Percentiles rank a stretch among this genome's conserved stretches.
phyloP scores from a whole-genome alignment of 2,329 filamentous ascomycete genomes.

The Sporothrix curviconia region DNA sequence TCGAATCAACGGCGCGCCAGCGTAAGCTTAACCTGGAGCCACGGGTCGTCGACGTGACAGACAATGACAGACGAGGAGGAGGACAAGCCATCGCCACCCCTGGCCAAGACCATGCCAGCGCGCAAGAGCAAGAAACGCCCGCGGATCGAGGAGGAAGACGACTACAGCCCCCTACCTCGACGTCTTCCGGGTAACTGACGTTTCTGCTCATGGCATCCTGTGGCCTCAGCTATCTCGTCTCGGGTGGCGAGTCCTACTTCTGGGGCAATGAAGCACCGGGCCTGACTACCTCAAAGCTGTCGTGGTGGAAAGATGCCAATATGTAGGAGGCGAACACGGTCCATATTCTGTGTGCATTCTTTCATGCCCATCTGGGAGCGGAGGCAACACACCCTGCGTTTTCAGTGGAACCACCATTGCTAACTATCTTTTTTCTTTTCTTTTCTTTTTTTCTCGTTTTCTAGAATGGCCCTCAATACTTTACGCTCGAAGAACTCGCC shows the following conservation, averaged over 20 bases:
- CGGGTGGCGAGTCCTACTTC: constrained; percentile 59
- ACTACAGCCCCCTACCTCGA: constrained; percentile 53
- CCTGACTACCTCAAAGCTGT: constrained; percentile 54
- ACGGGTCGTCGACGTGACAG: constrained; percentile 1
- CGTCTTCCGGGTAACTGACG: constrained; percentile 59
- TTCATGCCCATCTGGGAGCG: too few relatives aligned
- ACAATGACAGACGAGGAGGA: constrained; percentile 6
- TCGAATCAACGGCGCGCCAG: constrained; percentile 4
- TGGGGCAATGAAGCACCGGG: constrained; percentile 59
- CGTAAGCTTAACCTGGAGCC: constrained; percentile 4
- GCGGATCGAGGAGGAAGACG: constrained; percentile 56
- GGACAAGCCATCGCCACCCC: constrained; percentile 18
- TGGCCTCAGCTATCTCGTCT: constrained; percentile 70
- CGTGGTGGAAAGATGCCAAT: constrained; percentile 53
- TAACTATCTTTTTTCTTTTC: neutral
- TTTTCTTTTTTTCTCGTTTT: too few relatives aligned
- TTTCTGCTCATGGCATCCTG: constrained; percentile 61
- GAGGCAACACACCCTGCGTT: too few relatives aligned
- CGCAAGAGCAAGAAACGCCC: constrained; percentile 17
- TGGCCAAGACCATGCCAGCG: constrained; percentile 20
- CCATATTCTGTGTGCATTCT: neutral
- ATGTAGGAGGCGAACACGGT: constrained; percentile 42
- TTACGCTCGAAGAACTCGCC: constrained; percentile 70
- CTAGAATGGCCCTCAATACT: constrained; percentile 50
- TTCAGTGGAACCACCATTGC: too few relatives aligned